These are phyloP conservation scores for Madurella mycetomatis DNA, from an alignment of 2,329 filamentous ascomycete species.

Conservation along the genomic window DNA sequence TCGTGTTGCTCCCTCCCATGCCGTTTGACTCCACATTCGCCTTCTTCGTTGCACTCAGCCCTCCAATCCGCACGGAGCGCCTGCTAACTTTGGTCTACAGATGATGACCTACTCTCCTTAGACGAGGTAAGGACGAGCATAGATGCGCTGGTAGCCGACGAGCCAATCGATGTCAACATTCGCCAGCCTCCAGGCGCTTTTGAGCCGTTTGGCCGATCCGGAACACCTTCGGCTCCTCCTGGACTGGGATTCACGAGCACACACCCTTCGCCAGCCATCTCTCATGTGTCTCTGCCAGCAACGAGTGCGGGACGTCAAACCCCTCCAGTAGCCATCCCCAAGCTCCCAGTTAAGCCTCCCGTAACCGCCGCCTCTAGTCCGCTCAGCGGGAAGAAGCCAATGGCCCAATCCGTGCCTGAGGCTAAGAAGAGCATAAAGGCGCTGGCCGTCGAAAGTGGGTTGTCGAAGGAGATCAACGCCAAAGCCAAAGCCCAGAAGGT, in stretches of 20 bases:
- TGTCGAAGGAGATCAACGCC: constrained; percentile 43
- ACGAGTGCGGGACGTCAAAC: constrained; percentile 23
- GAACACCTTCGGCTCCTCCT: constrained; percentile 42
- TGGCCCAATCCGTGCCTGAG: constrained; percentile 22
- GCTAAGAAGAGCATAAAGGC: constrained; percentile 36
- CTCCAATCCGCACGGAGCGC: constrained; percentile 10
- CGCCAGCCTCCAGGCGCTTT: constrained; percentile 30
- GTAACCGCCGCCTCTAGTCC: constrained; percentile 20
- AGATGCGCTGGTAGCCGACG: constrained; percentile 64
- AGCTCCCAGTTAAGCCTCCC: constrained; percentile 32
- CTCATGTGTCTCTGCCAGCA: constrained; percentile 21
- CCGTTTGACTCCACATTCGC: constrained; percentile 12
- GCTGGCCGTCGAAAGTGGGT: constrained; percentile 41
- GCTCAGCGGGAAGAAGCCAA: constrained; percentile 24
- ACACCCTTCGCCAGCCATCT: constrained; percentile 33
- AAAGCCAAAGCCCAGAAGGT: constrained; percentile 37
- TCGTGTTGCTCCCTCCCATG: constrained; percentile 22
- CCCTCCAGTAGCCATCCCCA: constrained; percentile 24
- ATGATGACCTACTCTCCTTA: constrained; percentile 57
- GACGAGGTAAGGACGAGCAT: constrained; percentile 61
- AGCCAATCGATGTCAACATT: constrained; percentile 31
- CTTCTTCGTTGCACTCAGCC: background rate
- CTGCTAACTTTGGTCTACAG: constrained; percentile 46
- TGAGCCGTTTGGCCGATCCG: constrained; percentile 23
- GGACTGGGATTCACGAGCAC: constrained; percentile 40